These are phyloP conservation scores for Bretschneidera sinensis DNA, from an alignment of 345 rosid species.

Conservation along the genomic window DNA sequence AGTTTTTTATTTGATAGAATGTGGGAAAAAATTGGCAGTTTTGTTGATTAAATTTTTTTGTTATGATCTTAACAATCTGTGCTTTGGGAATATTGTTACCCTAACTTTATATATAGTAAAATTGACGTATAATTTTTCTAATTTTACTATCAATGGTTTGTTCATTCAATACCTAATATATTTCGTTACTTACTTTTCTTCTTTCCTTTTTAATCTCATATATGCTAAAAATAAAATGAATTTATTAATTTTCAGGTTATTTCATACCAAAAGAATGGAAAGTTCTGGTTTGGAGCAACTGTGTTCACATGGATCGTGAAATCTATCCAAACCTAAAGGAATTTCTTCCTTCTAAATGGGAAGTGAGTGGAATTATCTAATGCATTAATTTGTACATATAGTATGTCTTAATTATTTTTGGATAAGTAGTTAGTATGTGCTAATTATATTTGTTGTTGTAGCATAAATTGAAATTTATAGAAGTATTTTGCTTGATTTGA, in stretches of 20 bases:
- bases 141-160: conserved; percentile 20
- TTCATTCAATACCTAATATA: not conserved
- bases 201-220: not conserved
- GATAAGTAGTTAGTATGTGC: too few relatives aligned
- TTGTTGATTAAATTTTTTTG: too few relatives aligned
- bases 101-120: too few relatives aligned
- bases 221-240: too few relatives aligned
- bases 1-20: too few relatives aligned
- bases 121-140: too few relatives aligned
- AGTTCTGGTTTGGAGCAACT: conserved; percentile 44
- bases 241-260: conserved; percentile 28
- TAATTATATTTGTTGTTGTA: not conserved
- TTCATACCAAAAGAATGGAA: conserved; percentile 57
- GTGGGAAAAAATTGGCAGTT: too few relatives aligned
- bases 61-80: too few relatives aligned
- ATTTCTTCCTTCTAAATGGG: conserved; percentile 50
- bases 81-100: too few relatives aligned
- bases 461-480: too few relatives aligned
- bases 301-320: conserved; percentile 40
- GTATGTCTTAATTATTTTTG: not conserved
- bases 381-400: not conserved
- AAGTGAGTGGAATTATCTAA: too few relatives aligned
- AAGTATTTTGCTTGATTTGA: not conserved
- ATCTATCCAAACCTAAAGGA: conserved; percentile 28
- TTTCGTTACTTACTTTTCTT: not conserved